Base-by-base conservation (phyloP, 2,329 filamentous ascomycete species). In the Aspergillus ochraceus region DNA sequence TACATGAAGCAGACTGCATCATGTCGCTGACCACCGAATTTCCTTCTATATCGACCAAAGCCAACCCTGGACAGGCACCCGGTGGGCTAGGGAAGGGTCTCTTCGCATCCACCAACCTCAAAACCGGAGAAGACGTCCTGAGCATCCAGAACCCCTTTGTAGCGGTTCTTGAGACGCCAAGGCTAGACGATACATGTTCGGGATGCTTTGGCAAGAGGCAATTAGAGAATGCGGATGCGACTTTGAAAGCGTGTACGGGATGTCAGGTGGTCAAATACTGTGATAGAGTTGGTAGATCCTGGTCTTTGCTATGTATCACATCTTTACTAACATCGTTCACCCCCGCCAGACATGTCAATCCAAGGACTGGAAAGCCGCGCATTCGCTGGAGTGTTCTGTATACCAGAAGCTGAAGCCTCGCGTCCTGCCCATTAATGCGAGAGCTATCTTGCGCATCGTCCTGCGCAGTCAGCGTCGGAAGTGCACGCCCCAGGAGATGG, bases 211-310 rank as follows among this genome's bases (percentile, higher is more conserved):
- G 76, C 6, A 80, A 77, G 49, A 65, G 60, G 46, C 66, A 71
- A 19, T 54, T 70, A 36, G 65, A 68, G 32, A 60, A 59, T 17
- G 36, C 1, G 17, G 63, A 65, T 49, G 61, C 59, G 17, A 30
- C 22, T 9, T 74, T 87, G n/a, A 83, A 81, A 58, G 78, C 77
- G 24, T 89, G 86, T 68, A 80, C 81, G 3, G 83, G 83, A 8
- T 89, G 86, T 67, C 81, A 80, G 58, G 75, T 81, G 32, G 81
- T 86, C 2, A 82, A 78, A 63, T 89, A 88, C 69, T 89, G 86
- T 70, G 80, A 81, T 64, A 85, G 81, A 78, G 85, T 86, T 70
- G 52, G 77, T 71, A 20, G 4, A 22, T 19, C 17, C 45, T 20
- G 42, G 19, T 47, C 20, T 19, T 47, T 24, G 9, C n/a, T 22